Percentiles rank a stretch among this genome's conserved stretches.
Conservation (phyloP, 345 rosid genomes). For the Lumnitzera racemosa region DNA sequence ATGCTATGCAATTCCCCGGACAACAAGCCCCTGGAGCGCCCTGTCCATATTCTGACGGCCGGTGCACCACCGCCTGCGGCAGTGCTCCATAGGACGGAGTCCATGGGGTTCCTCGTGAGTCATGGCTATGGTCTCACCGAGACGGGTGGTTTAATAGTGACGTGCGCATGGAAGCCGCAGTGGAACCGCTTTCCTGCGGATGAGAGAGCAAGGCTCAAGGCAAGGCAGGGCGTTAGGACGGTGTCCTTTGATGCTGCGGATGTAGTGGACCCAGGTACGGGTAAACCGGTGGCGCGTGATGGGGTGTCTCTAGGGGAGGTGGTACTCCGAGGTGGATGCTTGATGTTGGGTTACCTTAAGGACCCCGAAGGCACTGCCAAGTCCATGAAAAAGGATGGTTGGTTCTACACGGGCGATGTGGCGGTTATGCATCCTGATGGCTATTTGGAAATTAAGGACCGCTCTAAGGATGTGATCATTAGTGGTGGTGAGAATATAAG, state of each 20-base stretch:
- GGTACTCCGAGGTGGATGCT: slow-evolving; percentile 50
- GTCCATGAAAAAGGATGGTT: slow-evolving; percentile 40
- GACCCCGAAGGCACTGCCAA: slow-evolving; percentile 46
- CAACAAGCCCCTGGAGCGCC: slow-evolving; percentile 21
- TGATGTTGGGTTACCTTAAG: slow-evolving; percentile 78
- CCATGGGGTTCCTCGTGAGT: slow-evolving; percentile 54
- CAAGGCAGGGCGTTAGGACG: slow-evolving; percentile 65
- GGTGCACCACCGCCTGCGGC: slow-evolving; percentile 87
- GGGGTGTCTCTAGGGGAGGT: slow-evolving; percentile 63
- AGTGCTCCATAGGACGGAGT: slow-evolving; percentile 48
- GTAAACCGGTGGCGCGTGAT: slow-evolving; percentile 45
- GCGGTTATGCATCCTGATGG: slow-evolving; percentile 69
- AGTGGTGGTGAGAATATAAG: slow-evolving; percentile 86
- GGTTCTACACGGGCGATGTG: slow-evolving; percentile 68
- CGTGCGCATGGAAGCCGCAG: slow-evolving; percentile 67
- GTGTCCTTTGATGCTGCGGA: slow-evolving; percentile 41
- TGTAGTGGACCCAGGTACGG: slow-evolving; percentile 43
- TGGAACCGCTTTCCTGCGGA: slow-evolving; percentile 59
- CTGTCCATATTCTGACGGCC: slow-evolving; percentile 61
- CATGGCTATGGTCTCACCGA: slow-evolving; percentile 82
- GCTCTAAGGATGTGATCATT: slow-evolving; percentile 71
- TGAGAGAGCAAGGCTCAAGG: slow-evolving; percentile 54
- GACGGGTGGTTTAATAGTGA: slow-evolving; percentile 50
- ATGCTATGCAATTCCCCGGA: slow-evolving; percentile 43
- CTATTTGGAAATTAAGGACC: slow-evolving; percentile 61